A percentile compares a stretch with the other conserved stretches of the same genome.
Conservation (phyloP, 2,329 filamentous ascomycete genomes). For the Hypomyces perniciosus region DNA sequence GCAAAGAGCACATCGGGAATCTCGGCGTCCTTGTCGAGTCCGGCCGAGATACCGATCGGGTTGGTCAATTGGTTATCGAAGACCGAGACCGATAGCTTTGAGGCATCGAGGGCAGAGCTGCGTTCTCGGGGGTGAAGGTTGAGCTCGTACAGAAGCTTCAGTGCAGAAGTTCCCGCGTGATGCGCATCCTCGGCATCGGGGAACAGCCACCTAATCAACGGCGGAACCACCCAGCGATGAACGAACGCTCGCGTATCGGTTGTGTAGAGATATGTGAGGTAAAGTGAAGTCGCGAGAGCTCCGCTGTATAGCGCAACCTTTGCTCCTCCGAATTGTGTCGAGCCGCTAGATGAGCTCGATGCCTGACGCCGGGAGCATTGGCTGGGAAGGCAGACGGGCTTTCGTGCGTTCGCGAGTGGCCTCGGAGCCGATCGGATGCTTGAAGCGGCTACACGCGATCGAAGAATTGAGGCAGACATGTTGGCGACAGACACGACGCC, state of each 20-base stretch:
- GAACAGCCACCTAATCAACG: slow-evolving; percentile 57
- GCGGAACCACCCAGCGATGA: slow-evolving; percentile 63
- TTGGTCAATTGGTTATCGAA: slow-evolving; percentile 76
- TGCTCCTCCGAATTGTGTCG: not conserved
- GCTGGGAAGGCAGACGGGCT: not conserved
- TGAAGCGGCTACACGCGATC: slow-evolving; percentile 8
- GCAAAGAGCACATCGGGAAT: slow-evolving; percentile 80
- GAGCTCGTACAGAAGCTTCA: slow-evolving; percentile 68
- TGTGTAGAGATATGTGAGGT: slow-evolving; percentile 57
- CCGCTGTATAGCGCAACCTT: slow-evolving; percentile 37
- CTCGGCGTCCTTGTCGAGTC: slow-evolving; percentile 90
- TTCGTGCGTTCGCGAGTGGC: not conserved
- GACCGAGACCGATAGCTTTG: slow-evolving; percentile 42
- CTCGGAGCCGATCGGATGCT: slow-evolving; percentile 1
- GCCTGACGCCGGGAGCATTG: slow-evolving; percentile 2
- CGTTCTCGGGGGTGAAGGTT: slow-evolving; percentile 80
- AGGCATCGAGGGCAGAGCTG: slow-evolving; percentile 33
- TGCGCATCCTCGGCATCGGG: slow-evolving; percentile 90
- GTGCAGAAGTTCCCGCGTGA: slow-evolving; percentile 62
- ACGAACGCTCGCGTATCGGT: slow-evolving; percentile 68
- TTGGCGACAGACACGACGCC: slow-evolving; percentile 13
- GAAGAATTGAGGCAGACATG: slow-evolving; percentile 11
- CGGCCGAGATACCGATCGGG: slow-evolving; percentile 90
- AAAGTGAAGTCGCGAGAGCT: slow-evolving; percentile 36
- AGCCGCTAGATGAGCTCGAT: slow-evolving; percentile 4